phyloP scores from a whole-genome alignment of 257 asterid genomes.

The Solanum pinnatisectum region DNA sequence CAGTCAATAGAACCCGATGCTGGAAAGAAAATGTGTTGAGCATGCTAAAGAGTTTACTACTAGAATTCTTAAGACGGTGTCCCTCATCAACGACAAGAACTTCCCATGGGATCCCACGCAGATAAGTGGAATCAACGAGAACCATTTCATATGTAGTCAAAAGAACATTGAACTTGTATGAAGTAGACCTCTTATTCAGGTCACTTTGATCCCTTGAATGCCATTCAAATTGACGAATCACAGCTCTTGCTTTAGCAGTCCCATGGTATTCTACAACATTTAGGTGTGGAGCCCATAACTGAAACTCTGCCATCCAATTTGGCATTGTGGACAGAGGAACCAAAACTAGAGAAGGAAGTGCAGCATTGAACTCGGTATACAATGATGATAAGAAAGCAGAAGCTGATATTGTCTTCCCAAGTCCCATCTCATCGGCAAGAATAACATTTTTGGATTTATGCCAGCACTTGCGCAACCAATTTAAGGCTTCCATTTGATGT shows the following conservation, averaged over 20 bases:
- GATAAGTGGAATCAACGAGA: constrained; percentile 69
- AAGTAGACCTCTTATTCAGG: constrained; percentile 39
- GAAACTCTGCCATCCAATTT: constrained; percentile 97
- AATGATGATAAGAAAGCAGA: constrained; percentile 83
- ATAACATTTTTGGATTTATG: constrained; percentile 82
- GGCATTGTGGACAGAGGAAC: constrained; percentile 99
- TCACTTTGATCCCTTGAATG: constrained; percentile 46
- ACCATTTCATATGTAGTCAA: constrained; percentile 96
- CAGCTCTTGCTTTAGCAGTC: constrained; percentile 63
- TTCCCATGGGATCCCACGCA: constrained; percentile 97
- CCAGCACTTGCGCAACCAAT: constrained; percentile 98
- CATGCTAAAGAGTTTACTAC: constrained; percentile 82
- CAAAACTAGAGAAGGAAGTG: constrained; percentile 83
- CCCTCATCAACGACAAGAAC: constrained; percentile 99
- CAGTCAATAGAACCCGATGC: constrained; percentile 87
- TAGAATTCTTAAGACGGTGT: constrained; percentile 83
- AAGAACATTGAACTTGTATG: constrained; percentile 81
- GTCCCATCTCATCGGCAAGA: constrained; percentile 99
- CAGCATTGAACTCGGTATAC: constrained; percentile 69
- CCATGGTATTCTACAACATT: constrained; percentile 98
- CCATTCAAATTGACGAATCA: constrained; percentile 94
- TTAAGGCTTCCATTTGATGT: constrained; percentile 95
- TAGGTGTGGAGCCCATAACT: constrained; percentile 88
- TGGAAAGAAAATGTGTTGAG: constrained; percentile 88
- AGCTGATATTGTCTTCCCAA: constrained; percentile 95